These are phyloP conservation scores for Talaromyces funiculosus DNA, from an alignment of 2,329 filamentous ascomycete genomes.

Conservation along the genomic window DNA sequence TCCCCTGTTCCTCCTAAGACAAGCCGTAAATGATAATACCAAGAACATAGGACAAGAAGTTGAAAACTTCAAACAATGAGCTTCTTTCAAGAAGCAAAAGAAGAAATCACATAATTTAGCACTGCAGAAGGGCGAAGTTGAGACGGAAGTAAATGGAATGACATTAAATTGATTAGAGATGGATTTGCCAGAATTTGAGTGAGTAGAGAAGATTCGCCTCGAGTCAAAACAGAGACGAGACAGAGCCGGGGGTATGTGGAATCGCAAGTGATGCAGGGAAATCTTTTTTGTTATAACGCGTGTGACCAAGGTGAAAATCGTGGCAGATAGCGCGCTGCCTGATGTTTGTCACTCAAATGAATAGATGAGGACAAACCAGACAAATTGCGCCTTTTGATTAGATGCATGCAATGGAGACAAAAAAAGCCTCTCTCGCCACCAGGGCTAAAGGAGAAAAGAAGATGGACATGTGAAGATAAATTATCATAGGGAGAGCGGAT, in stretches of 20 bases:
- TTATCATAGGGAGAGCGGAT: conserved; percentile 1
- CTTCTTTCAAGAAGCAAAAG: background rate
- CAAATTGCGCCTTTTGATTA: conserved; percentile 2
- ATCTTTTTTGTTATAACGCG: background rate
- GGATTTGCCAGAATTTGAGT: background rate
- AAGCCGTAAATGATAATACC: background rate
- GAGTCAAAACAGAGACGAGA: background rate
- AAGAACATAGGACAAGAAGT: background rate
- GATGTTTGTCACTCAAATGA: background rate
- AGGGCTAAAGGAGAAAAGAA: conserved; percentile 10
- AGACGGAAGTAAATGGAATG: background rate
- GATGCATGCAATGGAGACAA: conserved; percentile 8
- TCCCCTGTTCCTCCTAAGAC: background rate
- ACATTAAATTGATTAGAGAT: background rate
- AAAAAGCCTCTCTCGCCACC: conserved; percentile 10
- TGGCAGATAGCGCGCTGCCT: background rate
- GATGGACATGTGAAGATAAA: background rate
- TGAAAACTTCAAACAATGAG: background rate
- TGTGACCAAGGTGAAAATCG: background rate
- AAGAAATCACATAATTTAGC: background rate
- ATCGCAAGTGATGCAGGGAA: background rate
- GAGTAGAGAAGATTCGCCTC: conserved; percentile 5
- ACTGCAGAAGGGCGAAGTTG: background rate
- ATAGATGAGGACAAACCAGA: background rate
- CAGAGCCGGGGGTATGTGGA: background rate